Base-by-base conservation (phyloP, 345 rosid species). In the Melaleuca quinquenervia region DNA sequence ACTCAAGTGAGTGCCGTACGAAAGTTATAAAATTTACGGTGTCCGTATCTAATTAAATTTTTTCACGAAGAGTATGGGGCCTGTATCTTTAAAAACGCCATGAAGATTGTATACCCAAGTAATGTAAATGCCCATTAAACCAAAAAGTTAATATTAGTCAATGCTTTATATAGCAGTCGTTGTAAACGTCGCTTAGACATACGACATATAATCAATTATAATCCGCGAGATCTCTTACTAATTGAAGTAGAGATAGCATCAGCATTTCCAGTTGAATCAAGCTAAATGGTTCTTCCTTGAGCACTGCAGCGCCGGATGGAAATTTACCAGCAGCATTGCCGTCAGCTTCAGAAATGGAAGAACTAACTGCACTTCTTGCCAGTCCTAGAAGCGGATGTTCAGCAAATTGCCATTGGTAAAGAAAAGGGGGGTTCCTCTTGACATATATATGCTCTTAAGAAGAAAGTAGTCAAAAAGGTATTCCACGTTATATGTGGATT, bases 201-300 rank as follows among this genome's bases (percentile, higher is more conserved):
- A 41, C 41, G 4, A 41, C 41, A 41, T 41, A 41, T 41, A 41
- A 2, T 41, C 4, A 41, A 41, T 41, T 41, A 41, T 41, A 41
- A 41, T 41, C 4, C 41, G 41, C 41, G 41, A 41, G 41, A 91
- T 82, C 89, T 49, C 87, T 93, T 93, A 88, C 89, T 89, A 82
- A 89, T 24, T 87, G 94, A 95, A 87, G 96, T 94, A 80, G 85
- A 60, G 88, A 85, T 85, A 9, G 89, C 87, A 90, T 87, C 86
- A 88, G 27, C 85, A 27, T 84, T 55, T 10, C 53, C 44, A 52
- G 49, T 22, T 52, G 76, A 88, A 50, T 82, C 87, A 60, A 88
- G 80, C 60, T 85, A 53, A 55, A 11, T 50, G 55, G 53, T 51
- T 78, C 58, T 22, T 87, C 82, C 87, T 85, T 88, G 53, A 60